A percentile compares a stretch with the other conserved stretches of the same genome.
These are phyloP conservation scores for Chrysoporthe cubensis DNA, from an alignment of 2,329 filamentous ascomycete genomes.

Conservation along the genomic window DNA sequence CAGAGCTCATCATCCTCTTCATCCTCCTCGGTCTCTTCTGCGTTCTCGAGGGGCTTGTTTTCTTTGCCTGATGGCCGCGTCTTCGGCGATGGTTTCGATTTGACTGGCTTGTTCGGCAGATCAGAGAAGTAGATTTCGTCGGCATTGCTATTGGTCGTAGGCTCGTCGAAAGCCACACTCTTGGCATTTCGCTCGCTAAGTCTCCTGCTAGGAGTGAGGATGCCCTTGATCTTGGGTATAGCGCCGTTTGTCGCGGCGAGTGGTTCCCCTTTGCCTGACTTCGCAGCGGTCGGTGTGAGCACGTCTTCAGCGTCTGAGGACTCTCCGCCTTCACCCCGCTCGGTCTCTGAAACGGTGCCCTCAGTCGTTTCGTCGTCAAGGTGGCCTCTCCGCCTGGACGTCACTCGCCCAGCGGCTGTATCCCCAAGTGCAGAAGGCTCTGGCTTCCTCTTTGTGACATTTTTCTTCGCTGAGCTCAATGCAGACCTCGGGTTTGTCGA, in stretches of 20 bases:
- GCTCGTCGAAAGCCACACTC: conserved; percentile 57
- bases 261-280: conserved; percentile 27
- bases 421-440: neutral
- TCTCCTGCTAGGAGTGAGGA: conserved; percentile 58
- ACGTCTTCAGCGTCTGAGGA: conserved; percentile 5
- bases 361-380: neutral
- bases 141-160: conserved; percentile 34
- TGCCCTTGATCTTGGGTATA: conserved; percentile 51
- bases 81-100: conserved; percentile 32
- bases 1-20: conserved; percentile 59
- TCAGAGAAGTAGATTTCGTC: conserved; percentile 59
- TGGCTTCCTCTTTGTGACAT: neutral
- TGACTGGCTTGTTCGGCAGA: conserved; percentile 45
- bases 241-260: conserved; percentile 28
- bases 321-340: conserved; percentile 1
- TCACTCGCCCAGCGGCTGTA: neutral
- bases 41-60: conserved; percentile 22
- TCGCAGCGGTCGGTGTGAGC: conserved; percentile 20
- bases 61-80: conserved; percentile 25
- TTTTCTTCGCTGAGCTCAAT: neutral
- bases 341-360: neutral
- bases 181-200: conserved; percentile 48
- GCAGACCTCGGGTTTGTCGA: neutral
- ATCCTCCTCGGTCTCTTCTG: conserved; percentile 38
- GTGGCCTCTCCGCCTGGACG: conserved; percentile 5